phyloP scores from a whole-genome alignment of 2,329 filamentous ascomycete genomes.

The Sporothrix inflata region DNA sequence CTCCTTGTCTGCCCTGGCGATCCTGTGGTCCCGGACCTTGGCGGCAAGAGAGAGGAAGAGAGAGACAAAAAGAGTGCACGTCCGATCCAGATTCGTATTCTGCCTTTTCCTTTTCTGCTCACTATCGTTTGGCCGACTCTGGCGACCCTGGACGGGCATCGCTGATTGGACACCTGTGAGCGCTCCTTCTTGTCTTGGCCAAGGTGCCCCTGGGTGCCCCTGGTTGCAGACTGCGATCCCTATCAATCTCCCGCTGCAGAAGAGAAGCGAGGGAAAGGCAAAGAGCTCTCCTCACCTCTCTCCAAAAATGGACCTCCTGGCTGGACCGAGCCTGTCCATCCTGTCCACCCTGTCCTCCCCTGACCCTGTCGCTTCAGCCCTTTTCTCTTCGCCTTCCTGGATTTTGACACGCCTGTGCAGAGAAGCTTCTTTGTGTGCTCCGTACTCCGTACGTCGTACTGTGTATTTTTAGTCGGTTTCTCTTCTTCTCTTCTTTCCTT shows the following conservation, averaged over 20 bases:
- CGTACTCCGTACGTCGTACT: neutral
- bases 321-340: neutral
- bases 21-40: neutral
- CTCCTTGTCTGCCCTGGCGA: constrained; percentile 13
- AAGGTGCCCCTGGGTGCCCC: neutral
- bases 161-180: neutral
- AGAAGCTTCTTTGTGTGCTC: neutral
- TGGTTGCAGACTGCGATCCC: neutral
- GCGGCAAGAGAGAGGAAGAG: neutral
- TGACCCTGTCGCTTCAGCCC: constrained; percentile 1
- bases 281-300: neutral
- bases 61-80: neutral
- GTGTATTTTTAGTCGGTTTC: neutral
- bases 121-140: neutral
- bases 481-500: neutral
- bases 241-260: neutral
- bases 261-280: neutral
- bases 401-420: neutral
- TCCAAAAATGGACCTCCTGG: neutral
- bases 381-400: neutral
- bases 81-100: neutral
- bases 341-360: neutral
- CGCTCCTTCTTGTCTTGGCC: neutral
- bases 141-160: neutral
- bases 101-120: neutral